Conservation (phyloP, 2,329 filamentous ascomycete genomes). For the Aspergillus texensis region DNA sequence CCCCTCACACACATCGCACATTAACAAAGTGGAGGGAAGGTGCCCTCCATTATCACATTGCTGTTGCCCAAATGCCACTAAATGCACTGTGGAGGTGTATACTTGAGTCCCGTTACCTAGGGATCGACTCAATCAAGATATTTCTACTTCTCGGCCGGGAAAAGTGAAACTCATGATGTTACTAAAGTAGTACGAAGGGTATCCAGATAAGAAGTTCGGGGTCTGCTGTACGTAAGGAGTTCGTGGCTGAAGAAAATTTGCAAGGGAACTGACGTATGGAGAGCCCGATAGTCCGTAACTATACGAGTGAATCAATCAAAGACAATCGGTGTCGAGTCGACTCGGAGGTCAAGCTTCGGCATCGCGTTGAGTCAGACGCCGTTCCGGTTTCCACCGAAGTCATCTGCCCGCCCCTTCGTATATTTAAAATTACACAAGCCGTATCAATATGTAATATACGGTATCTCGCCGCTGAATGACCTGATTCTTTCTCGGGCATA, state of each 20-base stretch:
- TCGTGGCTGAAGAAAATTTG: background rate
- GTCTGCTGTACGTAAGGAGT: conserved; percentile 2
- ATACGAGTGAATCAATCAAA: background rate
- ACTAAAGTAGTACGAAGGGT: too few species aligned
- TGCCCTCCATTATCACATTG: too few species aligned
- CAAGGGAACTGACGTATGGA: background rate
- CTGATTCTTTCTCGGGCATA: background rate
- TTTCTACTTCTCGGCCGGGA: background rate
- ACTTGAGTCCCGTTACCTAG: too few species aligned
- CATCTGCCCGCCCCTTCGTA: conserved; percentile 1
- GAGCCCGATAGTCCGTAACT: background rate
- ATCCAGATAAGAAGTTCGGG: background rate
- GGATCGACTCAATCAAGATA: background rate
- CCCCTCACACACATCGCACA: too few species aligned
- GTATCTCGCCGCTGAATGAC: background rate
- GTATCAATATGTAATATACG: conserved; percentile 18
- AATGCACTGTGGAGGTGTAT: too few species aligned
- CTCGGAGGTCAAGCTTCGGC: background rate
- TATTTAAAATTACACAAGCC: conserved; percentile 7
- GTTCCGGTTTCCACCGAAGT: conserved; percentile 4
- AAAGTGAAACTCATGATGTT: background rate
- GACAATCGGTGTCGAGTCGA: background rate
- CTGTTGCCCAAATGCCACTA: too few species aligned
- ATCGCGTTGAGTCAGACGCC: conserved; percentile 1
- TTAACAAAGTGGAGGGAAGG: too few species aligned